Base-by-base conservation (phyloP, 2,329 filamentous ascomycete genomes). In the Curvularia lunata region DNA sequence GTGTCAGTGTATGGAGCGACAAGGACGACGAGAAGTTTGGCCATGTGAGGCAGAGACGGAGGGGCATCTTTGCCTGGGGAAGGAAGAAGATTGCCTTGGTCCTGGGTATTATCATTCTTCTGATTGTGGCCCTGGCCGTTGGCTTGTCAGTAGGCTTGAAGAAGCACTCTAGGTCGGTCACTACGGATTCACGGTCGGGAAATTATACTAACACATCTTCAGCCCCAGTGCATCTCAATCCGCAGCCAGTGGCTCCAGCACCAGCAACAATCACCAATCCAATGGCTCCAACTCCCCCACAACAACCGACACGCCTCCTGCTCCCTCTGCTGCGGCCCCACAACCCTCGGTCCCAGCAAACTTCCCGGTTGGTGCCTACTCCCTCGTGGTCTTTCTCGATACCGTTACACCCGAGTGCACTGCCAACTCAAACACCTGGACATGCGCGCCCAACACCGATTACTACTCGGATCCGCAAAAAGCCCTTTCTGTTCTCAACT, bases 321-420 rank as follows among this genome's bases (percentile, higher is more conserved):
- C 63, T 38, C 53, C 64, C n/a, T 52, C 61, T 13, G 57, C 67
- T 3, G 59, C 69, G 12, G 54, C 70, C 5, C 48, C 62, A 4
- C 62, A 59, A 1, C 43, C 68, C 21, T 25, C 40, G 4, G 53
- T 62, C 4, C 68, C 71, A 18, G 62, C 70, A 12, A 70, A 75
- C 52, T 89, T 89, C 65, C 88, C 88, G 1, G 76, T 83, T 1
- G 88, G 88, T 5, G 81, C 84, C n/a, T 90, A 86, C 72, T 79
- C 83, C 37, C 80, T 91, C 64, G 78, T 82, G 6, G 86, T 86
- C 21, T 83, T 83, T 57, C 83, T 91, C 38, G 78, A 81, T 48
- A 82, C 78, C 5, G 75, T 82, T 2, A 75, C 77, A 16, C 83
- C 84, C 6, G 79, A 79, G 48, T 91, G 88, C 74, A 87, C 86